Evolutionary conservation across 2,329 filamentous ascomycete species (phyloP).

Genomic region (Cordyceps pruinosa): DNA sequence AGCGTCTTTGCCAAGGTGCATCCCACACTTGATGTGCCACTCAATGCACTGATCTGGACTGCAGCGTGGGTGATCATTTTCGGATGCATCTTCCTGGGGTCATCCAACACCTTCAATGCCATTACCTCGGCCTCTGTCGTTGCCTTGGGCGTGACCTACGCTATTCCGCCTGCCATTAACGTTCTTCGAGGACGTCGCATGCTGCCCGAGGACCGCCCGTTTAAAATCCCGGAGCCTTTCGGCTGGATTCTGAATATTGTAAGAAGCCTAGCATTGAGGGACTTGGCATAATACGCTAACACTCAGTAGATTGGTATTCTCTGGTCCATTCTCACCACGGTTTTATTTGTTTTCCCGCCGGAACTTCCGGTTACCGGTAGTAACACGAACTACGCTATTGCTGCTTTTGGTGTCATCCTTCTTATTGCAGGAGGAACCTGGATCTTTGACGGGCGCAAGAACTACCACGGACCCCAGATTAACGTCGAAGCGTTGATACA

Average conservation of each 20-base stretch:
- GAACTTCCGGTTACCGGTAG: conserved; percentile 48
- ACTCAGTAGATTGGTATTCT: conserved; percentile 40
- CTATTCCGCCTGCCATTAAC: conserved; percentile 65
- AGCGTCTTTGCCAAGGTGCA: conserved; percentile 56
- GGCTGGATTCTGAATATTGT: conserved; percentile 11
- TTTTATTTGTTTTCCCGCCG: conserved; percentile 35
- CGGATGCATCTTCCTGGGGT: conserved; percentile 63
- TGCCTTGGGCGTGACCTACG: conserved; percentile 65
- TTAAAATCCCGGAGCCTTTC: conserved; percentile 7
- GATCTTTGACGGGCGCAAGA: conserved; percentile 42
- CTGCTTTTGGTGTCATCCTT: conserved; percentile 41
- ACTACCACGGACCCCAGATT: conserved; percentile 27
- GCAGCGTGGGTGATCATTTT: conserved; percentile 57
- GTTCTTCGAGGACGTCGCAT: conserved; percentile 18
- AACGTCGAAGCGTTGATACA: background rate
- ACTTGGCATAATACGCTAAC: conserved; percentile 7
- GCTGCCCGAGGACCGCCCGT: conserved; percentile 6
- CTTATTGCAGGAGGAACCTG: conserved; percentile 37
- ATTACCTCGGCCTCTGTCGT: conserved; percentile 67
- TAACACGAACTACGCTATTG: conserved; percentile 59
- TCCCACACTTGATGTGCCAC: conserved; percentile 51
- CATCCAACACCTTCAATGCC: conserved; percentile 58
- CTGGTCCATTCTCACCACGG: conserved; percentile 64
- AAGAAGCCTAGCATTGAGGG: background rate
- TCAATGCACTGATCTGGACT: conserved; percentile 61